Evolutionary conservation across 2,329 filamentous ascomycete species (phyloP), one percentile per base, ranked within the genome.

Genomic region (Ophiocordyceps polyrhachis-furcata): DNA sequence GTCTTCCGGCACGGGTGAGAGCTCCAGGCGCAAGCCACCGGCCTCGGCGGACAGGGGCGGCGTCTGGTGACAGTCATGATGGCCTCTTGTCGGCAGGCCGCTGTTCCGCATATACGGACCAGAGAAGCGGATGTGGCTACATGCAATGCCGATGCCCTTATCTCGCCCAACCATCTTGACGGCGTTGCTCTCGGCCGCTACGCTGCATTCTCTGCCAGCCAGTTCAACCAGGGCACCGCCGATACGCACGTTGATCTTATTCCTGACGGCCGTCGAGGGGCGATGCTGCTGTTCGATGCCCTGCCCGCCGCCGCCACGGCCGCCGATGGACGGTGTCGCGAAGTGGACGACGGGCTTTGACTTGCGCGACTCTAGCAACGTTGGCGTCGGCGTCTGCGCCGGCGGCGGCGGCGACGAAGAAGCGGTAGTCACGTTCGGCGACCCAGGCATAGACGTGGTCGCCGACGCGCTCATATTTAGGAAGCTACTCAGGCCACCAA

Each of bases 401-500:
- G 21, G 21, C 21, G 21, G 21, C 21, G 21, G 21, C 21, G 21
- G 21, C 21, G 21, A 23, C 21, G 21, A 23, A 23, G 21, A 23
- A 23, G 21, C 21, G 21, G 21, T 23, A 23, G 6, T 23, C 21
- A 23, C 21, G 21, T 23, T 23, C 21, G 38, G 38, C 20, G 20
- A n/a, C 3, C 13, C 28, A 17, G 17, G 17, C 48, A 75, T 81
- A 1, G 83, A 87, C 12, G 81, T 76, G 49, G 93, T 82, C 0
- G 89, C 93, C 47, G 89, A 94, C 47, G 75, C 83, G 49, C 87
- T 84, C 58, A 95, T 74, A 53, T 91, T 93, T 40, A 98, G 66
- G 44, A 98, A 81, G 51, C 87, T 86, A 58, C 88, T 94, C 40
- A 98, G 67, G 0, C 91, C 91, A 32, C 91, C 91, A 61, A 95